Evolutionary conservation across 2,329 filamentous ascomycete species (phyloP).

Genomic region (Biscogniauxia marginata): DNA sequence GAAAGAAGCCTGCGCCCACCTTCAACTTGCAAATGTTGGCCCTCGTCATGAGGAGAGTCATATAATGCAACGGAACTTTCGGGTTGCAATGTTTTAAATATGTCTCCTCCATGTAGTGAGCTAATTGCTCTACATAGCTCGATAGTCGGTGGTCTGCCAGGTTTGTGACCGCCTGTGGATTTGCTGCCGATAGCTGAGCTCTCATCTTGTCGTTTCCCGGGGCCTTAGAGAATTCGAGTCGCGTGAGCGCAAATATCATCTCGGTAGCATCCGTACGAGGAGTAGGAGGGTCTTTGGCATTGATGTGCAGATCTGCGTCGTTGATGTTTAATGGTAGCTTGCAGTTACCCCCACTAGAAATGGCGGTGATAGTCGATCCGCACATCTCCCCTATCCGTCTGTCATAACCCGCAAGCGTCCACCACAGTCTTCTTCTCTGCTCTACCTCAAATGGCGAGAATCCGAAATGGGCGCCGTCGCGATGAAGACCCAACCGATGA

Average conservation of each 20-base stretch:
- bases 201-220: slow-evolving; percentile 48
- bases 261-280: slow-evolving; percentile 54
- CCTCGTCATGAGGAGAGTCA: slow-evolving; percentile 57
- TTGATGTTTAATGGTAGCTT: slow-evolving; percentile 60
- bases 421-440: slow-evolving; percentile 71
- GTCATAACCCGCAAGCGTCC: slow-evolving; percentile 69
- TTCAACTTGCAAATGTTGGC: slow-evolving; percentile 57
- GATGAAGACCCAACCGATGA: slow-evolving; percentile 67
- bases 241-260: slow-evolving; percentile 58
- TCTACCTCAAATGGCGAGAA: slow-evolving; percentile 63
- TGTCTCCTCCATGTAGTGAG: slow-evolving; percentile 52
- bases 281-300: slow-evolving; percentile 54
- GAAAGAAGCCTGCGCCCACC: slow-evolving; percentile 52
- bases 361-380: slow-evolving; percentile 55
- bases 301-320: slow-evolving; percentile 56
- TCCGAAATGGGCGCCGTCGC: slow-evolving; percentile 53
- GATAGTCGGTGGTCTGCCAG: slow-evolving; percentile 50
- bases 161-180: slow-evolving; percentile 44
- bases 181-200: slow-evolving; percentile 28
- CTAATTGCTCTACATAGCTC: slow-evolving; percentile 53
- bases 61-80: slow-evolving; percentile 58
- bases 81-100: slow-evolving; percentile 57
- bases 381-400: slow-evolving; percentile 67
- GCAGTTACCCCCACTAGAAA: slow-evolving; percentile 54
- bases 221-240: slow-evolving; percentile 56